These are phyloP conservation scores for Verticillium longisporum DNA, from an alignment of 2,329 filamentous ascomycete species.

Conservation along the genomic window DNA sequence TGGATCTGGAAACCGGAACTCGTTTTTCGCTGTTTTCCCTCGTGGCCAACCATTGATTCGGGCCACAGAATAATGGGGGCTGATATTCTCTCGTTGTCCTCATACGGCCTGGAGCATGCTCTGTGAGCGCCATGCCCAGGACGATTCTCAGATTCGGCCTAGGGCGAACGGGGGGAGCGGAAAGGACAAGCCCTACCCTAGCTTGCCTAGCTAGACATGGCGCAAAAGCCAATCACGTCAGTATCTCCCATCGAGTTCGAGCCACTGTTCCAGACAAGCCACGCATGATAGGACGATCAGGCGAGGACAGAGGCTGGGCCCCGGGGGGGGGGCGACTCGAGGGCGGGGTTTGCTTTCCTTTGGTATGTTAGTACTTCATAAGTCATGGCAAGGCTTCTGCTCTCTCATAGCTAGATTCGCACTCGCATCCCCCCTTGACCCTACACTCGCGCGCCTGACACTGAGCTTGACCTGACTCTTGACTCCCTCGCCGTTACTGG, in stretches of 20 bases:
- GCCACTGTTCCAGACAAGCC: neutral
- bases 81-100: neutral
- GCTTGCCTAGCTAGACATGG: neutral
- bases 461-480: neutral
- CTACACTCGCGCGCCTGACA: too few relatives aligned
- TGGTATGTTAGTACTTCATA: too few relatives aligned
- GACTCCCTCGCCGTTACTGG: neutral
- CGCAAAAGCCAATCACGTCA: neutral
- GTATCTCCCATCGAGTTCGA: neutral
- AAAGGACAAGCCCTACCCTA: neutral
- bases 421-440: neutral
- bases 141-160: neutral
- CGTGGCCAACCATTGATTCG: too few relatives aligned
- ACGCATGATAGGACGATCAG: neutral
- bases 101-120: neutral
- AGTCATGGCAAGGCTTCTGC: neutral
- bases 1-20: too few relatives aligned
- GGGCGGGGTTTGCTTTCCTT: too few relatives aligned
- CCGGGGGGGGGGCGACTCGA: too few relatives aligned
- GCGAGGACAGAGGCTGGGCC: neutral
- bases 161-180: neutral
- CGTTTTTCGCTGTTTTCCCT: too few relatives aligned
- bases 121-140: neutral
- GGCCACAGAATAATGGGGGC: too few relatives aligned
- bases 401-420: neutral